phyloP scores from a whole-genome alignment of 192 early-diverging fungal genomes.

The Backusella morwellensis region DNA sequence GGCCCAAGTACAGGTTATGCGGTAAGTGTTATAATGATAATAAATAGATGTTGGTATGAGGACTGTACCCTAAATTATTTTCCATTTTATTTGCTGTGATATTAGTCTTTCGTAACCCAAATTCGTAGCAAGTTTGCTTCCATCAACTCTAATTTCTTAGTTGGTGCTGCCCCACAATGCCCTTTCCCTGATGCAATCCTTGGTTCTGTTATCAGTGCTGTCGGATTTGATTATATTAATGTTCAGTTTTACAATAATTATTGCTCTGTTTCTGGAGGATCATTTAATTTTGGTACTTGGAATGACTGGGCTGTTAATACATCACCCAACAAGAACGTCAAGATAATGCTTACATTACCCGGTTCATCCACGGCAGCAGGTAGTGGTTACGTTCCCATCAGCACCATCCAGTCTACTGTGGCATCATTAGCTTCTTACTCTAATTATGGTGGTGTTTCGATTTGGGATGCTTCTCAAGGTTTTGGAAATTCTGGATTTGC shows the following conservation, averaged over 20 bases:
- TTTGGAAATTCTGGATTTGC: conserved; percentile 46
- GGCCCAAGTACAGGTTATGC: conserved; percentile 55
- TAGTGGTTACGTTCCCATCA: conserved; percentile 56
- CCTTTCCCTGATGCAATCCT: conserved; percentile 72
- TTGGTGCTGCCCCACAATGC: conserved; percentile 75
- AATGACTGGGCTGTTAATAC: conserved; percentile 59
- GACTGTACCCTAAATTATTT: background rate
- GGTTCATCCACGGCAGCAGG: conserved; percentile 58
- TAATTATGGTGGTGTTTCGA: conserved; percentile 69
- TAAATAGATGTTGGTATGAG: background rate
- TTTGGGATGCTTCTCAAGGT: conserved; percentile 73
- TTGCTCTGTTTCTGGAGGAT: conserved; percentile 49
- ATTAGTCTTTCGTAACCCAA: conserved; percentile 48
- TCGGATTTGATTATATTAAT: conserved; percentile 65
- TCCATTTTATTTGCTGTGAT: background rate
- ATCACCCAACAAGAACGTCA: conserved; percentile 63
- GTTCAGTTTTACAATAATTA: conserved; percentile 87
- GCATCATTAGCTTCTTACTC: conserved; percentile 38
- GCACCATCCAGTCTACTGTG: conserved; percentile 47
- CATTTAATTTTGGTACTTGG: conserved; percentile 78
- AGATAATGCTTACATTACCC: conserved; percentile 63
- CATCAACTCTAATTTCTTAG: conserved; percentile 37
- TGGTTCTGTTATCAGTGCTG: conserved; percentile 52
- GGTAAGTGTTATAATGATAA: background rate
- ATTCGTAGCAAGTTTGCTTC: conserved; percentile 50